Percentiles rank a stretch among this genome's conserved stretches.
Evolutionary conservation across 2,329 filamentous ascomycete genomes (phyloP).

Genomic region (Arthrobotrys entomopaga): DNA sequence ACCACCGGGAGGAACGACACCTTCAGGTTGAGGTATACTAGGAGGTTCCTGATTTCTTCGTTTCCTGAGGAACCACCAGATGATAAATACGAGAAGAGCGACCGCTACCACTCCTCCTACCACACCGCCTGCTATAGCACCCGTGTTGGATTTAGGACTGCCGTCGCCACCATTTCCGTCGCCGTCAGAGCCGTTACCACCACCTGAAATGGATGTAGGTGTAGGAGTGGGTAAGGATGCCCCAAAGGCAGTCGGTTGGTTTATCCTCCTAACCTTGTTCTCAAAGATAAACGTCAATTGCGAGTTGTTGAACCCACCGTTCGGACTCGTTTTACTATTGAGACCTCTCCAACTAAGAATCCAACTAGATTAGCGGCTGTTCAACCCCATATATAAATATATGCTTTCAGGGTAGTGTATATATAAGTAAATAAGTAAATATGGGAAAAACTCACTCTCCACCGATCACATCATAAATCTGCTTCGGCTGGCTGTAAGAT

Average conservation of each 20-base stretch:
- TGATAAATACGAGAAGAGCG: conserved; percentile 9
- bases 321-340: conserved; percentile 23
- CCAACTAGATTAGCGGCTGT: conserved; percentile 6
- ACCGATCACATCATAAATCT: conserved; percentile 34
- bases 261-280: conserved; percentile 24
- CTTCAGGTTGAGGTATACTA: conserved; percentile 15
- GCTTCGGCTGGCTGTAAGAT: conserved; percentile 44
- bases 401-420: no score
- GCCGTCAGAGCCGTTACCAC: not conserved
- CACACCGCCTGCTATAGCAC: conserved; percentile 33
- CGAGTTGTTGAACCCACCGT: conserved; percentile 30
- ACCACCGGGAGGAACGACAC: not conserved
- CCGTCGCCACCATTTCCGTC: no score
- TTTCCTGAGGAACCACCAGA: conserved; percentile 39
- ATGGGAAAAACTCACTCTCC: conserved; percentile 37
- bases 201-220: conserved; percentile 1
- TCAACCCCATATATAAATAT: not conserved
- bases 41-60: conserved; percentile 19
- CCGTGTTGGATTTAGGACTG: conserved; percentile 4
- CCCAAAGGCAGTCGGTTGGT: conserved; percentile 33
- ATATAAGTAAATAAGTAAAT: not conserved
- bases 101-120: conserved; percentile 25
- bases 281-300: conserved; percentile 34
- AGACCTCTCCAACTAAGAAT: conserved; percentile 41
- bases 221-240: not conserved